Evolutionary conservation across 768 basidiomycete genomes (phyloP), one percentile per base, ranked within the genome.

Genomic region (Suillus weaverae): DNA sequence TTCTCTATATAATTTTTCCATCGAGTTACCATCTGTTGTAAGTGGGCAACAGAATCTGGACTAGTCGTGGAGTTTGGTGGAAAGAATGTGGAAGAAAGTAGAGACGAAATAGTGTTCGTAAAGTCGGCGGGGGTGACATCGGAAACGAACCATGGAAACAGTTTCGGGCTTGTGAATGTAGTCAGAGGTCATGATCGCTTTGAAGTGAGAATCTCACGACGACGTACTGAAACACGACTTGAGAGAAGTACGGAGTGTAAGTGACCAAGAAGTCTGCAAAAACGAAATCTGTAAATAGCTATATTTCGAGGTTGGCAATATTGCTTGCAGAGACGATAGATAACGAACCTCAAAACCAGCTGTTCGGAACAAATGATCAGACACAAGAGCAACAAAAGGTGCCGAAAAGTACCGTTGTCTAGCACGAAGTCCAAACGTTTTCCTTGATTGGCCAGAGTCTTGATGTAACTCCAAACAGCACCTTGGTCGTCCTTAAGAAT

Each of bases 81-180:
- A 71, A 90, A 87, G 81, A 96, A 95, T 11, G 86, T 78, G 2
- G 74, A 36, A 2, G 85, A 80, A 51, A 89, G 81, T 1, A 95
- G 80, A 8, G 81, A 81, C 2, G 73, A 61, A 63, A 96, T 83
- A 0, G 86, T 84, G 57, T 80, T 75, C 32, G 73, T 69, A 75
- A 97, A 97, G 75, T 99, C 97, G 32, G 83, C 79, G 1, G 97
- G 95, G 5, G 92, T 91, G 33, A 96, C 95, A 74, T 97, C 94
- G 13, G 92, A 95, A 54, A 98, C 96, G 73, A 99, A 99, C 95
- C 97, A 99, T 0, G 96, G 96, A 60, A 98, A 91, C 10, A 91
- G 80, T 75, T 99, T 98, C 0, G 95, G 93, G 78, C 95, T 97
- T 66, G 4, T 62, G 20, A 62, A 22, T 54, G 50, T 44, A 26